Evolutionary conservation across 257 asterid species (phyloP).

Genomic region (Solanum pinnatisectum): DNA sequence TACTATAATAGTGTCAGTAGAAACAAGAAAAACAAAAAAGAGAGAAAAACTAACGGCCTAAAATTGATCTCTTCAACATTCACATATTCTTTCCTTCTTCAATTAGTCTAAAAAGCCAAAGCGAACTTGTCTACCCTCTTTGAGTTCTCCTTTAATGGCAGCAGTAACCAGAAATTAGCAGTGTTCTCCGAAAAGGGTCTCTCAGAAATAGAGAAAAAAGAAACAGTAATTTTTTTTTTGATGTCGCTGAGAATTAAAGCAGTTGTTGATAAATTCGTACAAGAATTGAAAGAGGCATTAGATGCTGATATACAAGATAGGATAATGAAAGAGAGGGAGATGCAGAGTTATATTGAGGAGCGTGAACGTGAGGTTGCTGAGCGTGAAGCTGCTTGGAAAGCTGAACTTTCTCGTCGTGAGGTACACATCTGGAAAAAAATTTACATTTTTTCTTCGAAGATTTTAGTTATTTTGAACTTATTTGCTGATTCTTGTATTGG

Average conservation of each 20-base stretch:
- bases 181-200: background rate
- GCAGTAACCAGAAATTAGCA: background rate
- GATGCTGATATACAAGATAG: slow-evolving; percentile 97
- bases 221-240: background rate
- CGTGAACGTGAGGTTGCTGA: slow-evolving; percentile 98
- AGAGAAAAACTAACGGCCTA: background rate
- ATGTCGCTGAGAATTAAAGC: slow-evolving; percentile 94
- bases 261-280: slow-evolving; percentile 91
- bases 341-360: slow-evolving; percentile 98
- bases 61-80: background rate
- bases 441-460: background rate
- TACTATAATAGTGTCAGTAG: background rate
- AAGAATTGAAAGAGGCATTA: slow-evolving; percentile 90
- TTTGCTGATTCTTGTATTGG: background rate
- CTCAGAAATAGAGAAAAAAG: background rate
- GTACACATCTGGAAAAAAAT: slow-evolving; percentile 12
- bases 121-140: background rate
- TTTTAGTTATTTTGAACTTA: background rate
- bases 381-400: slow-evolving; percentile 99
- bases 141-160: background rate
- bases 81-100: background rate
- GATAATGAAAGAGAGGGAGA: slow-evolving; percentile 95
- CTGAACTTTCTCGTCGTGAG: slow-evolving; percentile 98
- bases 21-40: background rate
- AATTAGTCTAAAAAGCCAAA: background rate